Base-by-base conservation (phyloP, 306 rosid species). In the Gleditsia sinensis region DNA sequence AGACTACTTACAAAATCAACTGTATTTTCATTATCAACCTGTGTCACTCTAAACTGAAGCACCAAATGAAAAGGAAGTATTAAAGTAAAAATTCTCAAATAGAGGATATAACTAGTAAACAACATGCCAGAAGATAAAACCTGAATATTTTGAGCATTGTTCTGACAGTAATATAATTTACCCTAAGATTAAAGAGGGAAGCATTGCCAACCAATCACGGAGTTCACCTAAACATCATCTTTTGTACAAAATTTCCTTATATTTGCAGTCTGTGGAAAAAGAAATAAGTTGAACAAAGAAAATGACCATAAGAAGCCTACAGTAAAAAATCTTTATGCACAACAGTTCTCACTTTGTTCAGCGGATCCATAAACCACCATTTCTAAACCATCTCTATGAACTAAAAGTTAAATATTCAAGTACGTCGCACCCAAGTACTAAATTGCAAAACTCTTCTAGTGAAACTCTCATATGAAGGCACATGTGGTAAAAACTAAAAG, bases 111-210 rank as follows among this genome's bases (percentile, higher is more conserved):
- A 74, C 11, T 69, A 16, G 17, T 51, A 5, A 33, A 68, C 19
- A 2, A 68, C 50, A 16, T 61, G 68, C 68, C 66, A 46, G 7
- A 33, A 68, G 50, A 50, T n/a, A 34, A 43, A 21, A 69, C 37
- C 34, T 17, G 11, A 16, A 59, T 6, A 32, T 30, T 59, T 59
- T 4, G 33, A 32, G 39, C 30, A 17, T 23, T 28, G n/a, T 32
- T 53, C 32, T 23, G 58, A 21, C 7, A 51, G 3, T 51, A 23
- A 23, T 10, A 60, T 13, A 28, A 45, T 45, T 27, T 27, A 17
- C 56, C 48, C 23, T 32, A 72, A 42, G 17, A 42, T 46, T 57
- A n/a, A 46, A 19, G 32, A 39, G 3, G 48, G 40, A 28, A 48
- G 50, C 33, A 19, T 3, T 4, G 43, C 19, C 30, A 42, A 17